Conservation (phyloP, 257 asterid genomes). For the Ligustrum vulgare region DNA sequence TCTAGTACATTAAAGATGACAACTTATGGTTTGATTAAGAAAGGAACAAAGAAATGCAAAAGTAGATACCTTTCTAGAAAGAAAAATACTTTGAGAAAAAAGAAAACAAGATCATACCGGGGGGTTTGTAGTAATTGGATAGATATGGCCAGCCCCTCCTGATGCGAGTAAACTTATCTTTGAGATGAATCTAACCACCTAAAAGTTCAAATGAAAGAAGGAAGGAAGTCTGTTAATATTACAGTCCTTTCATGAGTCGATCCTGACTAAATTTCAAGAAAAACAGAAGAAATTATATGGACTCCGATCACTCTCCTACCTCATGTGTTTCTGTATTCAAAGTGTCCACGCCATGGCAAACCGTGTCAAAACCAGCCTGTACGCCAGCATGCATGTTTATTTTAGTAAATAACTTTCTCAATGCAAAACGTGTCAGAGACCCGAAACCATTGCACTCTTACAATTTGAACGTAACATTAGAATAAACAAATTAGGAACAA, state of each 20-base stretch:
- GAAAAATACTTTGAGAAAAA: slow-evolving; percentile 5
- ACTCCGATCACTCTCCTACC: slow-evolving; percentile 39
- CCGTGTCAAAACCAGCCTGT: slow-evolving; percentile 78
- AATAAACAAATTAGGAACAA: neutral
- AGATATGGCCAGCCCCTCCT: slow-evolving; percentile 99
- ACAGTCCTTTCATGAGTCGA: slow-evolving; percentile 8
- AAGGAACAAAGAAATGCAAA: neutral
- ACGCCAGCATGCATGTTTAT: slow-evolving; percentile 27
- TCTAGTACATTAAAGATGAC: neutral
- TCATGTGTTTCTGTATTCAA: slow-evolving; percentile 76
- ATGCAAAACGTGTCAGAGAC: no score
- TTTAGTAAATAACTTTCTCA: slow-evolving; percentile 12
- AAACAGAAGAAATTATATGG: slow-evolving; percentile 3
- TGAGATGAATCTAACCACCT: slow-evolving; percentile 93
- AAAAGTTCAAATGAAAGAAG: slow-evolving; percentile 22
- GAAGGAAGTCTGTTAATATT: slow-evolving; percentile 7
- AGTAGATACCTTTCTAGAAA: neutral
- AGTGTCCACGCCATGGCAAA: slow-evolving; percentile 90
- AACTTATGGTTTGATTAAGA: neutral
- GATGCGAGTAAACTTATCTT: slow-evolving; percentile 93
- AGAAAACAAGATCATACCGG: slow-evolving; percentile 45
- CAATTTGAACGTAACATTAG: neutral
- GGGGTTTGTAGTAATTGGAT: slow-evolving; percentile 96
- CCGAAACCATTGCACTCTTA: neutral
- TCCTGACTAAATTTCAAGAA: slow-evolving; percentile 5